These are phyloP conservation scores for Dryas alaskensis DNA, from an alignment of 306 rosid genomes.

Conservation along the genomic window DNA sequence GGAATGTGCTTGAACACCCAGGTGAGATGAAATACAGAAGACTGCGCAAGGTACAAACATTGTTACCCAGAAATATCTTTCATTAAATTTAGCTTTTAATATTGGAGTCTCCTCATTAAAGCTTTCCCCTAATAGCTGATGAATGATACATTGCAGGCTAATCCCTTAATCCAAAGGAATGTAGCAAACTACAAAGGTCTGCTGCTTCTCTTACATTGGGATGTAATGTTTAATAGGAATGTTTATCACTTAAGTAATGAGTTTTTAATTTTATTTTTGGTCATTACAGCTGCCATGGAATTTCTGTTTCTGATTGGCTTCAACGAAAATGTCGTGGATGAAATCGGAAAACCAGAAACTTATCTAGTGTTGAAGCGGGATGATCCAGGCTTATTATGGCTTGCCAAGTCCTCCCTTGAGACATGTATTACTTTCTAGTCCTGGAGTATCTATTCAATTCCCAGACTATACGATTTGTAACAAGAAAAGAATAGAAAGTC, in stretches of 20 bases:
- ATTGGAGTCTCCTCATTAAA: slow-evolving; percentile 5
- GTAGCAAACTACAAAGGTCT: slow-evolving; percentile 66
- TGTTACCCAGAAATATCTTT: background rate
- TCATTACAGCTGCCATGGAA: slow-evolving; percentile 77
- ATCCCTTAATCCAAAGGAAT: slow-evolving; percentile 68
- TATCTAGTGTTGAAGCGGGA: slow-evolving; percentile 80
- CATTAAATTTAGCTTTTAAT: background rate
- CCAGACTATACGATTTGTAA: background rate
- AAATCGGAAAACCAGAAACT: slow-evolving; percentile 66
- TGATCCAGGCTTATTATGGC: slow-evolving; percentile 93
- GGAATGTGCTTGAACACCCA: slow-evolving; percentile 86
- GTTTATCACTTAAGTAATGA: too few relatives aligned
- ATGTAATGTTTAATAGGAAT: slow-evolving; percentile 6
- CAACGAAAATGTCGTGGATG: slow-evolving; percentile 63
- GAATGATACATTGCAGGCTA: slow-evolving; percentile 56
- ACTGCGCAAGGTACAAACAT: slow-evolving; percentile 64
- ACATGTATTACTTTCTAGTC: slow-evolving; percentile 40
- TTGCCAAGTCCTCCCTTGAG: slow-evolving; percentile 85
- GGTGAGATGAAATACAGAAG: slow-evolving; percentile 63
- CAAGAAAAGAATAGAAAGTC: background rate
- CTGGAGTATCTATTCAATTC: background rate
- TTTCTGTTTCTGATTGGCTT: slow-evolving; percentile 65
- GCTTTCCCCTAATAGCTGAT: slow-evolving; percentile 8
- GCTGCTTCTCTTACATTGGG: slow-evolving; percentile 19
- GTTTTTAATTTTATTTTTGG: background rate